These are phyloP conservation scores for Pleurotus platypus DNA, from an alignment of 768 basidiomycete species.

Conservation along the genomic window DNA sequence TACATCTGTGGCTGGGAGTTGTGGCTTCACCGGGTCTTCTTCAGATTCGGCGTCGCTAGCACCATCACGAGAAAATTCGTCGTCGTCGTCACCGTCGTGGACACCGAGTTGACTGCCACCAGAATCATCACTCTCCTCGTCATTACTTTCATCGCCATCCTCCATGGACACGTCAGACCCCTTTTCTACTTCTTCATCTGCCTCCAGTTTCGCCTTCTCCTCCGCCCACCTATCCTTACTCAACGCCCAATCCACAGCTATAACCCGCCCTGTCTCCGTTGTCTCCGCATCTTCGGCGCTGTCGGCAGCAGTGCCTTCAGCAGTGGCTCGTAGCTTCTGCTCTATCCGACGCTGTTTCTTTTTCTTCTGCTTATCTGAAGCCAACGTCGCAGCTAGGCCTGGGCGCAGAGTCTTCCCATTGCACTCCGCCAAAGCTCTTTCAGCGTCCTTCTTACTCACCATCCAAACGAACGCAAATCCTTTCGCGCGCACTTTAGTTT, in stretches of 20 bases:
- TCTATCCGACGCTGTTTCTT: slow-evolving; percentile 59
- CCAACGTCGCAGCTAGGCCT: slow-evolving; percentile 55
- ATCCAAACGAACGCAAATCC: slow-evolving; percentile 98
- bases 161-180: slow-evolving; percentile 16
- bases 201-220: slow-evolving; percentile 57
- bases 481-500: slow-evolving; percentile 40
- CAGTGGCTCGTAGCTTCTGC: slow-evolving; percentile 39
- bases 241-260: slow-evolving; percentile 96
- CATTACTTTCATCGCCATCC: slow-evolving; percentile 23
- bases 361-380: slow-evolving; percentile 63
- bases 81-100: slow-evolving; percentile 37
- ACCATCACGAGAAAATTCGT: slow-evolving; percentile 31
- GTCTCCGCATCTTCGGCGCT: slow-evolving; percentile 32
- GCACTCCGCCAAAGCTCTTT: slow-evolving; percentile 72
- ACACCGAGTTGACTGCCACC: slow-evolving; percentile 42
- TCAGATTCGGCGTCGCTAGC: slow-evolving; percentile 27
- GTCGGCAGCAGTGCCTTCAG: slow-evolving; percentile 30
- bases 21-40: slow-evolving; percentile 53
- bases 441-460: slow-evolving; percentile 80
- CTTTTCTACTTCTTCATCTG: slow-evolving; percentile 32
- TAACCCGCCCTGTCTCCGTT: slow-evolving; percentile 46
- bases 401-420: slow-evolving; percentile 72
- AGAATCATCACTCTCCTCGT: slow-evolving; percentile 22
- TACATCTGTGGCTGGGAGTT: slow-evolving; percentile 77
- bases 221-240: slow-evolving; percentile 92